These are phyloP conservation scores for Metarhizium brunneum DNA, from an alignment of 2,329 filamentous ascomycete genomes.

Conservation along the genomic window DNA sequence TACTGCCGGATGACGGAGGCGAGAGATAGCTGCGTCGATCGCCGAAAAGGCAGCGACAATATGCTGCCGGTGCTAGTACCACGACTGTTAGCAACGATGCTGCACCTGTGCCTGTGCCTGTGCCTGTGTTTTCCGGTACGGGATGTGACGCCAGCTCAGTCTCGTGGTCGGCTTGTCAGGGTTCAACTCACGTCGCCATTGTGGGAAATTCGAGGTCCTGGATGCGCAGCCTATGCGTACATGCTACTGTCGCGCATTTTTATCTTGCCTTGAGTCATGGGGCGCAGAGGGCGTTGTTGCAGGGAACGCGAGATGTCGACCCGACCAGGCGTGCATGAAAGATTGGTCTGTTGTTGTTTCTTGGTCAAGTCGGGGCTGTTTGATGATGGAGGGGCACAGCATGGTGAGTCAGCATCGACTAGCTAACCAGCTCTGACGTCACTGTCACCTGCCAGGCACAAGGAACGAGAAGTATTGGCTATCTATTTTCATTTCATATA, in stretches of 20 bases:
- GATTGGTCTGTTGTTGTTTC: background rate
- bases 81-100: background rate
- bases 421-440: too few species aligned
- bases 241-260: background rate
- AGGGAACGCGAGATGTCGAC: background rate
- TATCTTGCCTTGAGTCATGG: background rate
- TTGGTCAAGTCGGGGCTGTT: too few species aligned
- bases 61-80: conserved; percentile 39
- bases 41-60: conserved; percentile 79
- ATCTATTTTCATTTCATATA: too few species aligned
- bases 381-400: background rate
- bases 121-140: too few species aligned
- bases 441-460: too few species aligned
- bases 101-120: too few species aligned
- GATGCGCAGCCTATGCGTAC: too few species aligned
- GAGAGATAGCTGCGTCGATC: conserved; percentile 69
- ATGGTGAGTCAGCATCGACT: background rate
- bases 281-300: background rate
- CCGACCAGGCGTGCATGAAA: background rate
- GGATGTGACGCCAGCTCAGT: background rate
- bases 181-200: background rate
- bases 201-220: background rate
- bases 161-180: background rate
- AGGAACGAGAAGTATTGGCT: too few species aligned
- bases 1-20: conserved; percentile 83